phyloP scores from a whole-genome alignment of 257 asterid species.

The Leonotis leonurus region DNA sequence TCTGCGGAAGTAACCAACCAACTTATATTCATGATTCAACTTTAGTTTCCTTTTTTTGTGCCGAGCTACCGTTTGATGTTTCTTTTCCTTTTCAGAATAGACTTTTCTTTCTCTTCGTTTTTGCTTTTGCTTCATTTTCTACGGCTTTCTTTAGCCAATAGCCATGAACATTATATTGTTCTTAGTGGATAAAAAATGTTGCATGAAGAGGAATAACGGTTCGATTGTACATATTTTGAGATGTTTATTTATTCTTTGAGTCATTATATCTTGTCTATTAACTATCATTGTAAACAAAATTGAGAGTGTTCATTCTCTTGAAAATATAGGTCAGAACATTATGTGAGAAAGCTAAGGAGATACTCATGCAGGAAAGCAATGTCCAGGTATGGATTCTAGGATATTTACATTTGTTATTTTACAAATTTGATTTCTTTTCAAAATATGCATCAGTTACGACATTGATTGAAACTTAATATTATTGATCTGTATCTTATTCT shows the following conservation, averaged over 20 bases:
- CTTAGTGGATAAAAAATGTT: not conserved
- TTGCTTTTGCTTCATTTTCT: not conserved
- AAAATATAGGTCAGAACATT: slow-evolving; percentile 61
- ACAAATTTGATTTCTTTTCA: not conserved
- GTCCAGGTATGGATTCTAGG: slow-evolving; percentile 62
- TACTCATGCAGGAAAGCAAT: slow-evolving; percentile 81
- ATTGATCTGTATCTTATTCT: not conserved
- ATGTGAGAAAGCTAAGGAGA: slow-evolving; percentile 95
- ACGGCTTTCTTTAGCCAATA: not conserved
- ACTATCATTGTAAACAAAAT: not conserved
- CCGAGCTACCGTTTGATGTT: not conserved
- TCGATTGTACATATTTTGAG: not conserved
- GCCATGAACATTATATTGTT: not conserved
- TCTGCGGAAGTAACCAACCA: not conserved
- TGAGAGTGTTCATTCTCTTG: slow-evolving; percentile 17
- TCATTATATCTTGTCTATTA: not conserved
- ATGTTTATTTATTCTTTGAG: not conserved
- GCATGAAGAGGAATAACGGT: not conserved
- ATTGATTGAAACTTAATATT: not conserved
- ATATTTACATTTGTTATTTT: not conserved
- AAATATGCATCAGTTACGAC: not conserved
- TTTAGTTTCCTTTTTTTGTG: not conserved
- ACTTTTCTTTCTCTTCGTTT: not conserved
- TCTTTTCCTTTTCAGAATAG: not conserved
- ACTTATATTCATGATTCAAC: not conserved